Evolutionary conservation across 108 stramenopile species (phyloP), one percentile per base, ranked within the genome.

Genomic region (Mayamaea pseudoterrestris): DNA sequence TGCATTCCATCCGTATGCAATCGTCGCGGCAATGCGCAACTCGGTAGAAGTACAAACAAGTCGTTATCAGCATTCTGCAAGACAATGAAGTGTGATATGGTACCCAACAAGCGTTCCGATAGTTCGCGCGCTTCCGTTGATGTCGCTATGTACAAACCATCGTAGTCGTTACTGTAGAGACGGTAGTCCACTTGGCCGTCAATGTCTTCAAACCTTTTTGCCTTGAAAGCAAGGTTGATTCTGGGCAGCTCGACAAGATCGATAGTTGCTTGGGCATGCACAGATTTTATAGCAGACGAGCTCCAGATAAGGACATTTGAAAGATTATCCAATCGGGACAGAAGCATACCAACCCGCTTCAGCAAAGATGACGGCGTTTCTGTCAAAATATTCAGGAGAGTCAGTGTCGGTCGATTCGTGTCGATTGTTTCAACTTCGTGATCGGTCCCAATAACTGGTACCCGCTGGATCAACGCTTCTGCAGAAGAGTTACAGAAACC

Each of bases 301-400:
- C 91, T 93, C 98, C 98, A 99, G 25, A 93, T 83, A 27, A 96
- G 69, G 20, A 99, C 83, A 59, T 99, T 94, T 7, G 86, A 74
- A 31, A 94, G 80, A 41, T 91, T 87, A 31, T 99, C 98, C 31
- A 99, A 45, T 25, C 94, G 76, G 1, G 93, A 83, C 23, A 99
- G 59, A 5, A 94, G 60, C 74, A 85, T 78, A 11, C 90, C 84
- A 47, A 97, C 63, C 39, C 82, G 58, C 57, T 93, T 93, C 40
- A 97, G 59, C 5, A 92, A 65, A 3, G 83, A 92, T 11, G 80
- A 79, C 13, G 77, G 64, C 29, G 83, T 82, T 26, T 90, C 94
- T 16, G 78, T 71, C 24, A 89, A 58, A 24, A 93, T 71, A 55
- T 95, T 96, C 53, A 98, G 49, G 12, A 98, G 85, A 22, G 93